Evolutionary conservation across 306 rosid species (phyloP).

Genomic region (Leucaena leucocephala): DNA sequence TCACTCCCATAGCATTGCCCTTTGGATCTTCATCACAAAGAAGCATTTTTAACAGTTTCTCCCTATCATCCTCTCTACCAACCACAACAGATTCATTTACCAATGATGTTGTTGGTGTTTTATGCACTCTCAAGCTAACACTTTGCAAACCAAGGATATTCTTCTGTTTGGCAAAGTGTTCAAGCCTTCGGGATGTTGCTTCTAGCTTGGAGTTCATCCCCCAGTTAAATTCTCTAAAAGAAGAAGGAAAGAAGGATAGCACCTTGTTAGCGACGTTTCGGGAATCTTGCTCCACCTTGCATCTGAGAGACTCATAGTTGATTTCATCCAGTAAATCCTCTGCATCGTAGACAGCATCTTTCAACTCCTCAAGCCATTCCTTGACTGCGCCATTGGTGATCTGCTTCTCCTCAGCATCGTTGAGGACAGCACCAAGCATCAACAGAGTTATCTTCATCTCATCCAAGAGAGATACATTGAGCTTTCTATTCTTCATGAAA

Average conservation of each 20-base stretch:
- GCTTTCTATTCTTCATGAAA: conserved; percentile 9
- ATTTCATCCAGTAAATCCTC: conserved; percentile 27
- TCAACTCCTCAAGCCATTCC: conserved; percentile 30
- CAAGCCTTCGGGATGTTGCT: conserved; percentile 33
- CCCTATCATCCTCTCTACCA: conserved; percentile 45
- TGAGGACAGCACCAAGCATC: conserved; percentile 18
- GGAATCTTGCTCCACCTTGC: neutral
- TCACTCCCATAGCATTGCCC: conserved; percentile 13
- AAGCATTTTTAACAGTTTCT: conserved; percentile 24
- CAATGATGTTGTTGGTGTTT: conserved; percentile 43
- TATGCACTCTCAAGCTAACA: conserved; percentile 17
- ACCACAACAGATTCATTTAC: conserved; percentile 47
- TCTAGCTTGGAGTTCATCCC: conserved; percentile 40
- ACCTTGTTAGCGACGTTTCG: conserved; percentile 24
- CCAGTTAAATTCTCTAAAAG: neutral
- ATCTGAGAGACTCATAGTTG: neutral
- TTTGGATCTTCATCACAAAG: conserved; percentile 25
- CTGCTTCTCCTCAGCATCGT: conserved; percentile 37
- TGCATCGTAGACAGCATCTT: conserved; percentile 20
- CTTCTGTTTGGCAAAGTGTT: conserved; percentile 40
- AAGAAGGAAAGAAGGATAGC: conserved; percentile 36
- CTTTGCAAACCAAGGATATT: conserved; percentile 46
- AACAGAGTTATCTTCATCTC: conserved; percentile 5
- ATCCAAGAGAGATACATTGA: conserved; percentile 1
- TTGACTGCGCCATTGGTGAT: neutral